These are phyloP conservation scores for Omphalotus guepiniiformis DNA, from an alignment of 768 basidiomycete genomes.

Conservation along the genomic window DNA sequence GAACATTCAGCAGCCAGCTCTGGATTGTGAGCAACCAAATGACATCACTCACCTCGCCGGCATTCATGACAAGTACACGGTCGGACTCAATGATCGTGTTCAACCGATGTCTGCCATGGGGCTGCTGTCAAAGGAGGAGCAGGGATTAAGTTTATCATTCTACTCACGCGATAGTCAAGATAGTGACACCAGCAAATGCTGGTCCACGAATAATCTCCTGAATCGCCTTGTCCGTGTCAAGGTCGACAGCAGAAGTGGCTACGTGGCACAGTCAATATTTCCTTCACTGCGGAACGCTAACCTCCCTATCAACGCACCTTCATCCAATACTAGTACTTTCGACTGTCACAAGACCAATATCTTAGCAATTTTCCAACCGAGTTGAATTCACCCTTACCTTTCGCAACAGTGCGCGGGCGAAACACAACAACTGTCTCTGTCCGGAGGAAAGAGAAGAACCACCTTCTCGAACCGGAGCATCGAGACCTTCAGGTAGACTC, in stretches of 20 bases:
- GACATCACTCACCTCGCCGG: conserved; percentile 51
- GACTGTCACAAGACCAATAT: conserved; percentile 36
- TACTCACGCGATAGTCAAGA: conserved; percentile 80
- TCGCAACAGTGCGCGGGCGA: conserved; percentile 78
- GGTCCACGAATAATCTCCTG: conserved; percentile 84
- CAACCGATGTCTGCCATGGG: conserved; percentile 61
- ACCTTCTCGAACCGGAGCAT: conserved; percentile 71
- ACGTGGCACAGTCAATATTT: conserved; percentile 1
- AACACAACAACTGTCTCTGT: conserved; percentile 85
- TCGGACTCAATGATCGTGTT: conserved; percentile 85
- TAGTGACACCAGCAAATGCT: conserved; percentile 73
- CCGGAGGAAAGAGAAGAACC: conserved; percentile 82
- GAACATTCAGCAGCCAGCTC: conserved; percentile 1
- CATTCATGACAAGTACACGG: conserved; percentile 76
- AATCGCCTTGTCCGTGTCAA: conserved; percentile 85
- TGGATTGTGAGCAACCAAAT: background rate
- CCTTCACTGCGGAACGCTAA: conserved; percentile 1
- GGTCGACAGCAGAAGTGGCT: conserved; percentile 88
- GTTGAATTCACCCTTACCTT: conserved; percentile 40
- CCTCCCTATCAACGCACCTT: conserved; percentile 52
- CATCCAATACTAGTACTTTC: conserved; percentile 90
- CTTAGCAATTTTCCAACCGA: background rate
- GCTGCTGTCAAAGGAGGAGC: conserved; percentile 4
- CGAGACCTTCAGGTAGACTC: conserved; percentile 59
- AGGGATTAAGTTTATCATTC: background rate